Evolutionary conservation across 768 basidiomycete genomes (phyloP), one percentile per base, ranked within the genome.

Genomic region (Mycena haematopus): DNA sequence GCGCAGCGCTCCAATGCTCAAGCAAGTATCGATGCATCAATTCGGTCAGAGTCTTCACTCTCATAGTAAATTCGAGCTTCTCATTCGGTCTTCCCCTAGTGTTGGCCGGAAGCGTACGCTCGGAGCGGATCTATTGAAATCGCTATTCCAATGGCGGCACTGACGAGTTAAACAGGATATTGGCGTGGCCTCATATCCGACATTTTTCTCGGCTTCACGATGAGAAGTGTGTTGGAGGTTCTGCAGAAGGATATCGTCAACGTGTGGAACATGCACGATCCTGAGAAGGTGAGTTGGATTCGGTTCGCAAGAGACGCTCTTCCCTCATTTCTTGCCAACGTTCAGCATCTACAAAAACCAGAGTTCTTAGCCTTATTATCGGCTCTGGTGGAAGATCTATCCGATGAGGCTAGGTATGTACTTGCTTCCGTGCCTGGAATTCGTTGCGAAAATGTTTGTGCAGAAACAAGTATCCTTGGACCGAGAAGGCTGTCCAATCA

Each of bases 231-330:
- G 53, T 29, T 55, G 40, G 25, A 54, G 25, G 52, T 42, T 36
- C 27, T 54, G 52, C 52, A 42, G 27, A 24, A 25, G 42, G 52
- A 54, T 19, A 55, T 55, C 27, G 53, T 55, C 40, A 55, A 55
- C 22, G 53, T 55, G 53, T 55, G 53, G 53, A 55, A 44, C 53
- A 55, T 55, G 53, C 53, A n/a, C 31, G 53, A 55, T 55, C 27
- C 53, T 45, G 38, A 55, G 24, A 55, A 29, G 7, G 53, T 55
- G 53, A n/a, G 40, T 14, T 44, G 31, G 11, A 6, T 33, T 11
- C 31, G 6, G 31, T 33, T 33, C 11, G 31, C 31, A 6, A 11
- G 31, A 33, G 11, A 11, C 31, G 11, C 11, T 6, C 31, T 33
- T 33, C 11, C 6, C 31, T 33, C 31, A 33, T 33, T 11, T 11